Percentiles rank a stretch among this genome's conserved stretches.
These are phyloP conservation scores for Plasmodium malariae DNA, from an alignment of 169 alveolate genomes.

Conservation along the genomic window DNA sequence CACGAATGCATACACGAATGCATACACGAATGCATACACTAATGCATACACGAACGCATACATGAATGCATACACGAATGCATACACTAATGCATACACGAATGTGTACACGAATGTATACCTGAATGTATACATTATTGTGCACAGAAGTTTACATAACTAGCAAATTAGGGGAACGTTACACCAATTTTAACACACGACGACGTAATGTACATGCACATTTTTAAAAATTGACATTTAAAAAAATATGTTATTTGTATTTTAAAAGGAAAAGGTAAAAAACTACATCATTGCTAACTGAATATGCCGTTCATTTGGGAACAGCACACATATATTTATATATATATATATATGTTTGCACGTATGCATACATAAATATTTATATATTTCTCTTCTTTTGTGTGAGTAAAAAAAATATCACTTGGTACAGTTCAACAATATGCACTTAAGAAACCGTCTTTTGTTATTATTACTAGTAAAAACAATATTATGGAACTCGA, in stretches of 20 bases:
- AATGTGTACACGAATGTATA: background rate
- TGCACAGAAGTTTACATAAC: no score
- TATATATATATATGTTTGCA: no score
- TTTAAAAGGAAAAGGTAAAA: background rate
- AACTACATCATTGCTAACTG: background rate
- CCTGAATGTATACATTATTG: background rate
- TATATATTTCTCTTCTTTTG: background rate
- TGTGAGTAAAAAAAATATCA: background rate
- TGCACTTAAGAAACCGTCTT: background rate
- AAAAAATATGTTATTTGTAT: background rate
- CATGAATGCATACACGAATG: no score
- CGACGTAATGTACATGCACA: background rate
- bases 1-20: no score
- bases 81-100: conserved; percentile 3
- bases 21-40: no score
- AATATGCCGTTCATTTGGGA: background rate
- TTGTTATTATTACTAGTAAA: conserved; percentile 1
- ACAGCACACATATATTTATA: no score
- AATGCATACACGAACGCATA: no score
- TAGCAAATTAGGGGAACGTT: background rate
- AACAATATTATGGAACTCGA: conserved; percentile 18
- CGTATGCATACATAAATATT: background rate
- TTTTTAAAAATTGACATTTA: background rate
- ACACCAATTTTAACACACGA: no score
- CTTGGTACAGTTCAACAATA: background rate